Evolutionary conservation across 257 asterid genomes (phyloP).

Genomic region (Verbascum thapsus): DNA sequence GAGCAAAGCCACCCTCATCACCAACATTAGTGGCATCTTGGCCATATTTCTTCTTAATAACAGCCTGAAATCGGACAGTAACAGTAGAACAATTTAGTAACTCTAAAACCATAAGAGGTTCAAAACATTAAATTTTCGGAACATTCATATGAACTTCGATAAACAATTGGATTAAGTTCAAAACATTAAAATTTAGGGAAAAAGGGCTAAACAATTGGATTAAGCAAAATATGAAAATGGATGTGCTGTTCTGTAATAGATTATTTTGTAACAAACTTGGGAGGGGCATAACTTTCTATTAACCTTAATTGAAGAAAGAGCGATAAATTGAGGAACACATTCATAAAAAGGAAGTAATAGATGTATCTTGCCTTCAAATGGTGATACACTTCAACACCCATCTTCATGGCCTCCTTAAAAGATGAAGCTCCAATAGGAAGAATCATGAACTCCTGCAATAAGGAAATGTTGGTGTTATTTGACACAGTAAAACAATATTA

Average conservation of each 20-base stretch:
- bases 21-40: constrained; percentile 96
- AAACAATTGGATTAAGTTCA: too few species aligned
- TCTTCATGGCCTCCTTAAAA: constrained; percentile 97
- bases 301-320: too few species aligned
- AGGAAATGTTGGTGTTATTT: constrained; percentile 10
- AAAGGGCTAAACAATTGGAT: too few species aligned
- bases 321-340: too few species aligned
- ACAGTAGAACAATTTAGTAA: not conserved
- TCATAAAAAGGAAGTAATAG: not conserved
- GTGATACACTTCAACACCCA: constrained; percentile 98
- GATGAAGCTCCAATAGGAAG: constrained; percentile 94
- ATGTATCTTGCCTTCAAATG: constrained; percentile 23
- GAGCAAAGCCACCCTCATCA: constrained; percentile 97
- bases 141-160: too few species aligned
- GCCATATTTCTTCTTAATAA: constrained; percentile 88
- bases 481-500: not conserved
- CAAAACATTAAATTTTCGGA: not conserved
- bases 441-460: constrained; percentile 88
- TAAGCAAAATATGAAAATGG: too few species aligned
- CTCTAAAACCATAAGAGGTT: not conserved
- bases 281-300: too few species aligned
- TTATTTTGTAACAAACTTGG: too few species aligned
- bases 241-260: too few species aligned
- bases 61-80: constrained; percentile 45
- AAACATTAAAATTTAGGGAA: too few species aligned